Base-by-base conservation (phyloP, 1,284 basidiomycete species). In the Ustilago hordei region DNA sequence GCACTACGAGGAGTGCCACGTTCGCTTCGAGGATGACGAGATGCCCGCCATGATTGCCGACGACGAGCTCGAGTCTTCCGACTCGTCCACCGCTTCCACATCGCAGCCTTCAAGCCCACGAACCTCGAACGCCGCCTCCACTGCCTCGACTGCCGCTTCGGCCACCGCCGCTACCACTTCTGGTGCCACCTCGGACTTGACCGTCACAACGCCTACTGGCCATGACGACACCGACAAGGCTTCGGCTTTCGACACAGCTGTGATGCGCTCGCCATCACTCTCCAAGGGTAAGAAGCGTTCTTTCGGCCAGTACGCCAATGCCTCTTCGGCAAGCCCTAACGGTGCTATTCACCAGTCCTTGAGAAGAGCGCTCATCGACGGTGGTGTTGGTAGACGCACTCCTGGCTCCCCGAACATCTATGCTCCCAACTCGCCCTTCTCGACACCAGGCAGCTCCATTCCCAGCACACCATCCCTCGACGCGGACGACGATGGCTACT, bases 1-100 rank as follows among this genome's bases (percentile, higher is more conserved):
- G 55, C 84, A 86, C 64, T 86, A 86, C 72, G 84, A 86, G 59
- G 84, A 85, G 47, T 78, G 81, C 60, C 84, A 86, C 52, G 84
- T 85, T 41, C 78, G 80, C 28, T 84, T 84, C 64, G 84, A 86
- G 35, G 84, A 84, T 52, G 84, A 85, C 62, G 84, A 84, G 54
- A 77, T 82, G 65, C 71, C 75, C 28, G 74, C 78, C 35, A 78
- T 79, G 75, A 74, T 84, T 35, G 68, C 77, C 35, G 83, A 83
- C 32, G 84, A 84, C 63, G 80, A 81, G 28, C 64, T 79, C 57
- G 75, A 78, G 32, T 82, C 78, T 5, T 72, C 81, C 11, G 75
- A 68, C 47, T 78, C 81, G 11, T 77, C 75, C 28, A 69, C 80
- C 9, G 72, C 81, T 39, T 66, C 81, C 17, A 63, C 69, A 32